Evolutionary conservation across 2,329 filamentous ascomycete species (phyloP).

Genomic region (Aspergillus sp.): DNA sequence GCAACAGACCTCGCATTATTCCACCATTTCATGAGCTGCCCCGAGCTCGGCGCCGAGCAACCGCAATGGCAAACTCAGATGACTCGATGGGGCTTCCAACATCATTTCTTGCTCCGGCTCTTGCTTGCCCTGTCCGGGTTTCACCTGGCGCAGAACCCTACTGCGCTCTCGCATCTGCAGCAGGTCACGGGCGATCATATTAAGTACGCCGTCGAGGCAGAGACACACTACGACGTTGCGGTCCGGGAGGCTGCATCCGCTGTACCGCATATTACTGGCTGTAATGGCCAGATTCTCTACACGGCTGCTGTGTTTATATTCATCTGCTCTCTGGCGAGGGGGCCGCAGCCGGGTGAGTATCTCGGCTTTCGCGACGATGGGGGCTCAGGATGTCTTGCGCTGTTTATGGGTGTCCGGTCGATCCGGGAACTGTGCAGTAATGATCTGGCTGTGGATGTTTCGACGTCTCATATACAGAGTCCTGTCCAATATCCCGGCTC

Average conservation of each 20-base stretch:
- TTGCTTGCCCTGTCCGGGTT: constrained; percentile 16
- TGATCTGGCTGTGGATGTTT: not conserved
- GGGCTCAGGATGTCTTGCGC: not conserved
- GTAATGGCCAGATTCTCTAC: constrained; percentile 10
- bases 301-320: constrained; percentile 10
- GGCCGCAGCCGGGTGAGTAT: constrained; percentile 14
- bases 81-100: constrained; percentile 8
- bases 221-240: constrained; percentile 11
- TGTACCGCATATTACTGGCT: not conserved
- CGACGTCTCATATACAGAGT: not conserved
- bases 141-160: constrained; percentile 3
- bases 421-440: constrained; percentile 6
- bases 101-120: constrained; percentile 15
- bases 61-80: constrained; percentile 1
- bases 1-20: constrained; percentile 17
- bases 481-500: no score
- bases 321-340: constrained; percentile 9
- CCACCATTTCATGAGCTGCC: constrained; percentile 14
- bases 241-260: constrained; percentile 8
- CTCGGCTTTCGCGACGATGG: constrained; percentile 16
- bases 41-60: constrained; percentile 4
- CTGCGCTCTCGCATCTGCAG: not conserved
- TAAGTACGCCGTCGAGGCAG: constrained; percentile 10
- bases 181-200: not conserved
- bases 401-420: constrained; percentile 17